Percentiles rank a stretch among this genome's conserved stretches.
Evolutionary conservation across 2,329 filamentous ascomycete species (phyloP).

Genomic region (Dactylellina haptotyla): DNA sequence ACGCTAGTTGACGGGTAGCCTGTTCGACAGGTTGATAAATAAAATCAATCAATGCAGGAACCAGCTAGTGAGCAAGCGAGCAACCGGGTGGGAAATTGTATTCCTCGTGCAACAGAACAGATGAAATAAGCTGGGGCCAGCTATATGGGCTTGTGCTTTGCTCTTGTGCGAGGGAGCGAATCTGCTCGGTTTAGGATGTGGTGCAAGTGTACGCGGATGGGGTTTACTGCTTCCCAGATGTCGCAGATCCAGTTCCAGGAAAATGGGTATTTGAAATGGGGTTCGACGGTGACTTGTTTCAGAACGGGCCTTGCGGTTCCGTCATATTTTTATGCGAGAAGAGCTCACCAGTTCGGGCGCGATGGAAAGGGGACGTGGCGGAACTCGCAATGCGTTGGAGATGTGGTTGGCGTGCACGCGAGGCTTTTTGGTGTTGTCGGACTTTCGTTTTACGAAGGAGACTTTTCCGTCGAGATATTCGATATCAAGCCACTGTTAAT

Average conservation of each 20-base stretch:
- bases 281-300: conserved; percentile 53
- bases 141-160: conserved; percentile 35
- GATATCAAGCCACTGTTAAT: conserved; percentile 33
- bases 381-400: conserved; percentile 43
- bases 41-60: conserved; percentile 48
- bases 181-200: conserved; percentile 32
- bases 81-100: conserved; percentile 48
- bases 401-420: conserved; percentile 20
- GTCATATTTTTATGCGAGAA: conserved; percentile 52
- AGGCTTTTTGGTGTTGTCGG: conserved; percentile 27
- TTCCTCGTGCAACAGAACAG: conserved; percentile 49
- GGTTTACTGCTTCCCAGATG: conserved; percentile 49
- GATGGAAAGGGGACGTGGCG: conserved; percentile 2
- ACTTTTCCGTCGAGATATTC: neutral
- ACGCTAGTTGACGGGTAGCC: conserved; percentile 24
- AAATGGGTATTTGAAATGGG: conserved; percentile 43
- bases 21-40: conserved; percentile 36
- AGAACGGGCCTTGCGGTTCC: conserved; percentile 40
- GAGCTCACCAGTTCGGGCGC: conserved; percentile 35
- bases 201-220: conserved; percentile 49
- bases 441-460: conserved; percentile 5
- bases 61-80: conserved; percentile 36
- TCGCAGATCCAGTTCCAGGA: conserved; percentile 50
- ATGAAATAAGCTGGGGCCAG: conserved; percentile 42
- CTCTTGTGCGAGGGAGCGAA: conserved; percentile 33